Evolutionary conservation across 139 green algal species (phyloP).

Genomic region (Desmodesmus armatus): DNA sequence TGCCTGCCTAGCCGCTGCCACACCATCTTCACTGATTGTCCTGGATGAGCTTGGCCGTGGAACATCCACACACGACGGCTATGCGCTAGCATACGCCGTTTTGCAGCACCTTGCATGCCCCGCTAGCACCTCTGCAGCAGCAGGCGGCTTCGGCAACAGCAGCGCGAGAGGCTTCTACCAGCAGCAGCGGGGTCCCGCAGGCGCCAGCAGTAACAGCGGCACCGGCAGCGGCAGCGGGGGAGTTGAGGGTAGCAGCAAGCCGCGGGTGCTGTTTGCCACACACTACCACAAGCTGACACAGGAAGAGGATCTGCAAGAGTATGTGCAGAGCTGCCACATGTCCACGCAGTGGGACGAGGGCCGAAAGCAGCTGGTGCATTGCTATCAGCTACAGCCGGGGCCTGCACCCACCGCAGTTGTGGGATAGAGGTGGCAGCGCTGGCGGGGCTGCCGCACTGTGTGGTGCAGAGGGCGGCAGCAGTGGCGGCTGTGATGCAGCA

Average conservation of each 20-base stretch:
- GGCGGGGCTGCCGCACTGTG: constrained; percentile 44
- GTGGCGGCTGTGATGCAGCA: constrained; percentile 47
- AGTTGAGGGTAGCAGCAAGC: not conserved
- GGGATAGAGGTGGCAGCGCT: constrained; percentile 58
- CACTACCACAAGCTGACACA: constrained; percentile 90
- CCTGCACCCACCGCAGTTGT: constrained; percentile 58
- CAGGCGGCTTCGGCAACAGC: not conserved
- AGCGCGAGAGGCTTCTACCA: not conserved
- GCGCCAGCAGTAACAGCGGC: not conserved
- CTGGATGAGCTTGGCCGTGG: constrained; percentile 93
- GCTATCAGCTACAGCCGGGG: constrained; percentile 50
- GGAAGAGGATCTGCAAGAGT: constrained; percentile 28
- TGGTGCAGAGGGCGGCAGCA: constrained; percentile 47
- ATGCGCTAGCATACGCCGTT: constrained; percentile 51
- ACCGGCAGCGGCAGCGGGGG: not conserved
- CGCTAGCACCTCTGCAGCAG: not conserved
- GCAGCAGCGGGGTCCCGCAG: not conserved
- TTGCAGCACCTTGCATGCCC: constrained; percentile 31
- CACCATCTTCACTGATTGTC: constrained; percentile 77
- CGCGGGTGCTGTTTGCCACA: constrained; percentile 88
- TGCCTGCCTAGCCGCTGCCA: constrained; percentile 74
- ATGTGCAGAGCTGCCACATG: constrained; percentile 64
- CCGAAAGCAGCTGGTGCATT: constrained; percentile 32
- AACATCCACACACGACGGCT: constrained; percentile 56
- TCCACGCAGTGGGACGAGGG: constrained; percentile 15